These are phyloP conservation scores for Tolypocladium cylindrosporum DNA, from an alignment of 2,329 filamentous ascomycete species.

Conservation along the genomic window DNA sequence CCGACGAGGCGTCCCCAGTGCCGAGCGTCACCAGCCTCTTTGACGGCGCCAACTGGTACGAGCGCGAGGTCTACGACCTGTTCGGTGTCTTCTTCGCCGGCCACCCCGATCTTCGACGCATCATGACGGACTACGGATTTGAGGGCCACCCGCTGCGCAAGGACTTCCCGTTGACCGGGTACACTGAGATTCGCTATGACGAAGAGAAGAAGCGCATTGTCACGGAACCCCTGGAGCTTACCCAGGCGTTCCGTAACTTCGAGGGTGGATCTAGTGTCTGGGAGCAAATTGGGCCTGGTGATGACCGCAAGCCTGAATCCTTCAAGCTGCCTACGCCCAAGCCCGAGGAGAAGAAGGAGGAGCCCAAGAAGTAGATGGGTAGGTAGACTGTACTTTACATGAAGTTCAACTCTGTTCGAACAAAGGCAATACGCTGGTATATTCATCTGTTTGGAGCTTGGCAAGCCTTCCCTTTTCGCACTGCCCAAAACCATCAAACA, in stretches of 20 bases:
- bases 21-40: constrained; percentile 79
- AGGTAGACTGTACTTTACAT: constrained; percentile 7
- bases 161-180: constrained; percentile 95
- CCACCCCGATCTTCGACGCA: constrained; percentile 89
- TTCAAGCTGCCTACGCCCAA: constrained; percentile 96
- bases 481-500: neutral
- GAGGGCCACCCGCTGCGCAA: constrained; percentile 96
- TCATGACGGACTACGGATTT: constrained; percentile 99
- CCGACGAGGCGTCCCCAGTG: constrained; percentile 88
- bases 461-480: neutral
- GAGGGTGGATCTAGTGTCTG: constrained; percentile 71
- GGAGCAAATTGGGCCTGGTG: constrained; percentile 58
- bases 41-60: constrained; percentile 97
- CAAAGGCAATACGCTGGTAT: neutral
- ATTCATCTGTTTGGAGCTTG: neutral
- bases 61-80: constrained; percentile 94
- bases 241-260: constrained; percentile 97
- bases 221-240: constrained; percentile 93
- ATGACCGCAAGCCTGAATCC: constrained; percentile 69
- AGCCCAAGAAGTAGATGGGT: constrained; percentile 72
- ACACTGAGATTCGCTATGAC: constrained; percentile 95
- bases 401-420: neutral
- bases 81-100: constrained; percentile 95
- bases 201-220: constrained; percentile 99
- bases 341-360: constrained; percentile 84